Base-by-base conservation (phyloP, 306 rosid species). In the Inga leiocalycina region DNA sequence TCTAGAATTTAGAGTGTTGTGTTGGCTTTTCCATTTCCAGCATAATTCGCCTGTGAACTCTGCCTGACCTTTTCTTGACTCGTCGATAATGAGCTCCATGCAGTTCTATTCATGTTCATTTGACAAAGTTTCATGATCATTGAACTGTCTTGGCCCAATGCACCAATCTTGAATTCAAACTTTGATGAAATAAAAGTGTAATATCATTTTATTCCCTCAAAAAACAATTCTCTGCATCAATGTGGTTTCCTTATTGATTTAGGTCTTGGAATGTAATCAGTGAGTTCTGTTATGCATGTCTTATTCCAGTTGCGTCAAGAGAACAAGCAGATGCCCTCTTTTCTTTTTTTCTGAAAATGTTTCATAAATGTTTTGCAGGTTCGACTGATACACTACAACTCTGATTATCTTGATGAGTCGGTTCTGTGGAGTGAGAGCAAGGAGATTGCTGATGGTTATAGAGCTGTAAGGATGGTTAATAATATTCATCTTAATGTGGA, bases 391-490 rank as follows among this genome's bases (percentile, higher is more conserved):
- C 86, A 85, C 17, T 91, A 94, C 83, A 86, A 90, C 3, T 80
- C 94, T 17, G 84, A 92, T 71, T 54, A n/a, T 77, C 88, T 92
- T 32, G 98, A 94, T 78, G 91, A 92, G 84, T 92, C 96, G 10
- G 41, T 94, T 76, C 89, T 94, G 77, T 94, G 98, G 98, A 86
- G 95, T 6, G 89, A 88, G 86, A 90, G 98, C 87, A 85, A 80
- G 83, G 94, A 92, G 74, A 64, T 90, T n/a, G 91, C 94, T 13
- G 89, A 84, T 80, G 92, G 96, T 45, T 86, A 82, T 84, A 90
- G 90, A 76, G 54, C 98, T 82, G 70, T 94, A 59, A 91, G 96
- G 85, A 94, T 94, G 98, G 93, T 94, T 37, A 94, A 94, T 74
- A 92, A 94, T 52, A 10, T 91, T 86, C 91, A 4, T 39, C 95